These are phyloP conservation scores for Rhynchosporium agropyri DNA, from an alignment of 2,329 filamentous ascomycete genomes.

Conservation along the genomic window DNA sequence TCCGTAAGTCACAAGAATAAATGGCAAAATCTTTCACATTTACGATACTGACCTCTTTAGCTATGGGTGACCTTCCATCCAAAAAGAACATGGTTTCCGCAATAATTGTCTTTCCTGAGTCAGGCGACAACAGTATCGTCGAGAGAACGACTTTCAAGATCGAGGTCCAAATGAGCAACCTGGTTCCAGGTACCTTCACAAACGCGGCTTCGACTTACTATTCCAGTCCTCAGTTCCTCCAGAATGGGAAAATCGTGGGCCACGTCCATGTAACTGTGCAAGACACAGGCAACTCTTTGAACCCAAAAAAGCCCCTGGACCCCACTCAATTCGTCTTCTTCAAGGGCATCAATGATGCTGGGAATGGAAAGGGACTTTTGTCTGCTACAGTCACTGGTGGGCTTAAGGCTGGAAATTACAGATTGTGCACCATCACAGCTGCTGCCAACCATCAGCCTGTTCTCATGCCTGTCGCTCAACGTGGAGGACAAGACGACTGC, in stretches of 20 bases:
- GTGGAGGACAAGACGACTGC: slow-evolving; percentile 50
- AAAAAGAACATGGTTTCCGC: slow-evolving; percentile 41
- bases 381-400: slow-evolving; percentile 45
- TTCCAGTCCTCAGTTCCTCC: slow-evolving; percentile 43
- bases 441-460: slow-evolving; percentile 49
- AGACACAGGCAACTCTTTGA: slow-evolving; percentile 41
- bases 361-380: slow-evolving; percentile 46
- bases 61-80: slow-evolving; percentile 43
- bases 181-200: slow-evolving; percentile 45
- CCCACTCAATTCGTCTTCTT: slow-evolving; percentile 46
- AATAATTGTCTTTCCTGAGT: slow-evolving; percentile 35
- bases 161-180: slow-evolving; percentile 42
- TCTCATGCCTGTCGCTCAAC: slow-evolving; percentile 49
- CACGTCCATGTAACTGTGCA: slow-evolving; percentile 48
- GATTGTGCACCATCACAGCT: slow-evolving; percentile 49
- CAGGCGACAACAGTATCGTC: slow-evolving; percentile 26
- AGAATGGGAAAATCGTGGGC: slow-evolving; percentile 43
- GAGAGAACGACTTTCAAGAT: slow-evolving; percentile 41
- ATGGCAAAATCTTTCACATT: background rate
- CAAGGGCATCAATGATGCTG: slow-evolving; percentile 48
- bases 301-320: slow-evolving; percentile 40
- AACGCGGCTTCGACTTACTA: slow-evolving; percentile 46
- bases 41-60: slow-evolving; percentile 31
- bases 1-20: slow-evolving; percentile 37
- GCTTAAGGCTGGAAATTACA: slow-evolving; percentile 48